These are phyloP conservation scores for Hydnum rufescens DNA, from an alignment of 768 basidiomycete species.

Conservation along the genomic window DNA sequence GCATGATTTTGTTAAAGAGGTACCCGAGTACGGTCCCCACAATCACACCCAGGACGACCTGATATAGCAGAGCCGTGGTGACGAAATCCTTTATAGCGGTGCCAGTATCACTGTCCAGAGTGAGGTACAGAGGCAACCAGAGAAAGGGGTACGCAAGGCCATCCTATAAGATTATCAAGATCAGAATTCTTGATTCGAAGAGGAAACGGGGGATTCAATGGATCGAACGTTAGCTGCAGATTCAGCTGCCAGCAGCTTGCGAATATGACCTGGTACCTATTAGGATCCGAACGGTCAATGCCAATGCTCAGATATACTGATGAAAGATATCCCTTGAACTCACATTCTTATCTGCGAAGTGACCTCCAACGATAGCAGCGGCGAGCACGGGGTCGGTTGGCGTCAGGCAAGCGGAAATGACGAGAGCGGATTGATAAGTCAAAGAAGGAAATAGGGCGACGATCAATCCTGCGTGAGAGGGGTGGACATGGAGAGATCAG, in stretches of 20 bases:
- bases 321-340: background rate
- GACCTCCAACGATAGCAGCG: conserved; percentile 86
- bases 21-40: background rate
- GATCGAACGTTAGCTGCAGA: background rate
- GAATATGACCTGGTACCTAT: background rate
- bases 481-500: background rate
- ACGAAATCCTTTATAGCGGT: background rate
- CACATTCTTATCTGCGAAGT: conserved; percentile 69
- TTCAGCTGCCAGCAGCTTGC: background rate
- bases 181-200: background rate
- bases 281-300: background rate
- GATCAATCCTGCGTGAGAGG: conserved; percentile 40
- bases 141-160: conserved; percentile 3
- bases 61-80: background rate
- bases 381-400: conserved; percentile 92
- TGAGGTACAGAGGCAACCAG: background rate
- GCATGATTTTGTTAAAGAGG: background rate
- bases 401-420: conserved; percentile 80
- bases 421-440: conserved; percentile 73
- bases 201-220: background rate
- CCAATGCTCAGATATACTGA: no score
- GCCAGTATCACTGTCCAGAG: background rate
- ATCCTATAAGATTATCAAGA: no score
- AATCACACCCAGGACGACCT: background rate
- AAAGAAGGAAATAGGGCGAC: conserved; percentile 80